phyloP scores from a whole-genome alignment of 176 grass and related monocot species.

The Musa beccarii region DNA sequence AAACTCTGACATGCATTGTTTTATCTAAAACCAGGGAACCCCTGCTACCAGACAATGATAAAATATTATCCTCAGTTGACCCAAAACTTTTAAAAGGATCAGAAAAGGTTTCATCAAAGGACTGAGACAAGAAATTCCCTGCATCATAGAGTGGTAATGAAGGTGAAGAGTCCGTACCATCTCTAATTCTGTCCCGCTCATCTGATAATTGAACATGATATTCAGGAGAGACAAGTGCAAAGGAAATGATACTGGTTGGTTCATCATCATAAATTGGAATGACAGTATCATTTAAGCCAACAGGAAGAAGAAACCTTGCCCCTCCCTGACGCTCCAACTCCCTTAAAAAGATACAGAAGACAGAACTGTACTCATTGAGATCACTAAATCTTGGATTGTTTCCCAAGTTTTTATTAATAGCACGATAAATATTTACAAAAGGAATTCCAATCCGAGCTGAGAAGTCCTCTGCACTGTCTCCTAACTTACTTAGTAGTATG shows the following conservation, averaged over 20 bases:
- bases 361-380: constrained; percentile 46
- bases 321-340: constrained; percentile 47
- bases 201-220: constrained; percentile 78
- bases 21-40: constrained; percentile 39
- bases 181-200: constrained; percentile 38
- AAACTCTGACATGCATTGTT: constrained; percentile 67
- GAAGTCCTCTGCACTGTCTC: constrained; percentile 51
- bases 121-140: constrained; percentile 43
- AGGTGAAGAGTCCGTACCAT: constrained; percentile 22
- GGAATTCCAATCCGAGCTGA: constrained; percentile 49
- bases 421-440: constrained; percentile 56
- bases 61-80: constrained; percentile 35
- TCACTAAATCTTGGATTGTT: constrained; percentile 44
- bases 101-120: constrained; percentile 45
- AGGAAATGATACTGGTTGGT: constrained; percentile 87
- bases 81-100: constrained; percentile 65
- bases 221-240: constrained; percentile 62
- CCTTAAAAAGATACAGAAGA: constrained; percentile 42
- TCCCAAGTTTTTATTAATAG: constrained; percentile 62
- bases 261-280: constrained; percentile 81
- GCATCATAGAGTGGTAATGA: constrained; percentile 24
- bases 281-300: constrained; percentile 77
- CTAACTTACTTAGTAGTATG: constrained; percentile 44
- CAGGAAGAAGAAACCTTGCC: constrained; percentile 72
- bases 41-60: constrained; percentile 38